A percentile compares a stretch with the other conserved stretches of the same genome.
Evolutionary conservation across 345 rosid species (phyloP).

Genomic region (Lepidium aucheri): DNA sequence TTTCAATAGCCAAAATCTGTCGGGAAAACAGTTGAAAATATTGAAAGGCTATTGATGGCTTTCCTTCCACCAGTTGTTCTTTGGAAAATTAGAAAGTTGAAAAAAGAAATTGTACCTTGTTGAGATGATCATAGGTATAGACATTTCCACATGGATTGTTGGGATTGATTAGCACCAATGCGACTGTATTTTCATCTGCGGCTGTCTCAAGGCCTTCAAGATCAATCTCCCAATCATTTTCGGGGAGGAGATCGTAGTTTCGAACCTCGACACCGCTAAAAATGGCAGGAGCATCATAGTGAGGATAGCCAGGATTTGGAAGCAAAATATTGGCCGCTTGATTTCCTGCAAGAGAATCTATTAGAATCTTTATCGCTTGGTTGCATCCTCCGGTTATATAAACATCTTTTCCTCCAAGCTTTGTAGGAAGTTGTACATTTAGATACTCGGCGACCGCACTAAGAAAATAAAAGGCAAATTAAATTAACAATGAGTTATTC

Average conservation of each 20-base stretch:
- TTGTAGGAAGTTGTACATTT: conserved; percentile 29
- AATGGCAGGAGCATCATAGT: conserved; percentile 28
- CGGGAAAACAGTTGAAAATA: no score
- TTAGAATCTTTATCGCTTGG: conserved; percentile 40
- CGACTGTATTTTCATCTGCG: conserved; percentile 48
- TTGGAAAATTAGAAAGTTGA: no score
- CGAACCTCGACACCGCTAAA: conserved; percentile 30
- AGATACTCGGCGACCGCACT: conserved; percentile 47
- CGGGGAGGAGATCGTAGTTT: conserved; percentile 40
- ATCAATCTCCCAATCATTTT: conserved; percentile 47
- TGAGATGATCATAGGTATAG: conserved; percentile 31
- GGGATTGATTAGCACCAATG: conserved; percentile 45
- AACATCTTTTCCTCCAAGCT: conserved; percentile 40
- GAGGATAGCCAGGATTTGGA: conserved; percentile 28
- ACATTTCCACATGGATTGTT: conserved; percentile 30
- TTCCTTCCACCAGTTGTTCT: no score
- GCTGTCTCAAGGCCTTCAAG: conserved; percentile 33
- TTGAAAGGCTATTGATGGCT: no score
- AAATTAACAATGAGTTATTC: no score
- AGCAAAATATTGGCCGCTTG: conserved; percentile 40
- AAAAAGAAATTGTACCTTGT: conserved; percentile 2
- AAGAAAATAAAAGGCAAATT: no score
- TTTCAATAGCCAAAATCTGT: no score
- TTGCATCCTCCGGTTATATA: conserved; percentile 41
- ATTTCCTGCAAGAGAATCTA: conserved; percentile 30